Conservation (phyloP, 805 yeast species). For the Ogataea populi-albae region DNA sequence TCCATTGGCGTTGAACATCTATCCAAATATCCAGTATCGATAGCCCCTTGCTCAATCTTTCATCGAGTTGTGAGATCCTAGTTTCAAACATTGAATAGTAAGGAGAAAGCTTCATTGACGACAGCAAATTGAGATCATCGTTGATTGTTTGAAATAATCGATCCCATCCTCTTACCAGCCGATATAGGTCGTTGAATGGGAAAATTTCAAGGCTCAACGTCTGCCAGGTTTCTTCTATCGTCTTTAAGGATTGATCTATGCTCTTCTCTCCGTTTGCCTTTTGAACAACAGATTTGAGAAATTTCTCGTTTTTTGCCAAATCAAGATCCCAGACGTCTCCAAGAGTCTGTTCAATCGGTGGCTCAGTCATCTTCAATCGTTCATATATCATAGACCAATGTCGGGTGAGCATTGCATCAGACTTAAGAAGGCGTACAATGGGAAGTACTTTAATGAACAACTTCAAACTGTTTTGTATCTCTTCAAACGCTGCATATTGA, state of each 20-base stretch:
- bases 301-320: conserved; percentile 41
- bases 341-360: conserved; percentile 37
- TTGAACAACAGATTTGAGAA: conserved; percentile 47
- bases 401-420: conserved; percentile 55
- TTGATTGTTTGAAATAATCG: conserved; percentile 52
- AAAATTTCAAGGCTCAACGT: conserved; percentile 48
- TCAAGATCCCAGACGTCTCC: conserved; percentile 63
- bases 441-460: conserved; percentile 37
- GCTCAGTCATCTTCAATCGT: conserved; percentile 16
- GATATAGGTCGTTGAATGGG: conserved; percentile 47
- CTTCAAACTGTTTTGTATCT: conserved; percentile 47
- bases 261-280: conserved; percentile 73
- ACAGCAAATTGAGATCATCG: conserved; percentile 59
- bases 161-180: conserved; percentile 69
- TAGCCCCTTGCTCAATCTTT: conserved; percentile 48
- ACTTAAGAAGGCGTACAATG: conserved; percentile 45
- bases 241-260: conserved; percentile 53
- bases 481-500: conserved; percentile 67
- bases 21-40: conserved; percentile 66
- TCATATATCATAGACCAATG: conserved; percentile 62
- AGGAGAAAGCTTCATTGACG: conserved; percentile 69
- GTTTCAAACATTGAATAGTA: conserved; percentile 59
- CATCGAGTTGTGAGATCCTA: conserved; percentile 53
- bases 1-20: conserved; percentile 87
- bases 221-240: conserved; percentile 58